A percentile compares a stretch with the other conserved stretches of the same genome.
phyloP scores from a whole-genome alignment of 169 alveolate genomes.

The Plasmodium vivax region DNA sequence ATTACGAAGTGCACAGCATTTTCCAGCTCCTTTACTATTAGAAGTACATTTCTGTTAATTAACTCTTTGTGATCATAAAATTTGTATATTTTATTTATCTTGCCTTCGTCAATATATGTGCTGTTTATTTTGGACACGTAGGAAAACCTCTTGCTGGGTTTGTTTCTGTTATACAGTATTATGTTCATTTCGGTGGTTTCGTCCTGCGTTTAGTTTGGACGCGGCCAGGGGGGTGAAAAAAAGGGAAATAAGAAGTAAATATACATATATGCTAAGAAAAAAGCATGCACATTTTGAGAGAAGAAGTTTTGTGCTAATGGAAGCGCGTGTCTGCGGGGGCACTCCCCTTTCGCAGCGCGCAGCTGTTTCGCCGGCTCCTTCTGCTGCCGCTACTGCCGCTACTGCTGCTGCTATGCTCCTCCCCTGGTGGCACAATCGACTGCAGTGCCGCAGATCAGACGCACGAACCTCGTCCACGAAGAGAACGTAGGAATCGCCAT shows the following conservation, averaged over 20 bases:
- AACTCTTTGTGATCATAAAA: slow-evolving; percentile 52
- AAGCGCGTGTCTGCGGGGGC: not conserved
- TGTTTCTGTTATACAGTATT: slow-evolving; percentile 18
- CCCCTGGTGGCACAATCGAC: not conserved
- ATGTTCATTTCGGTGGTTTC: slow-evolving; percentile 42
- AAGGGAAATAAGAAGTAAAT: not conserved
- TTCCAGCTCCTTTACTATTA: slow-evolving; percentile 53
- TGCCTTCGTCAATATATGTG: slow-evolving; percentile 54
- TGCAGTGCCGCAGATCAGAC: not conserved
- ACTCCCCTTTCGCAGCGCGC: not conserved
- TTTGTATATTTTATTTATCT: slow-evolving; percentile 27
- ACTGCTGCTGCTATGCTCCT: not conserved
- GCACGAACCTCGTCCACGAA: slow-evolving; percentile 36
- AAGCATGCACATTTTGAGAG: not conserved
- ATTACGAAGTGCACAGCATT: slow-evolving; percentile 22
- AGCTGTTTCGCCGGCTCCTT: not conserved
- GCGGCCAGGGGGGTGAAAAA: not conserved
- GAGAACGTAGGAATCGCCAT: slow-evolving; percentile 38
- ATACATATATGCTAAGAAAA: not conserved
- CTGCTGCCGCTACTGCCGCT: not conserved
- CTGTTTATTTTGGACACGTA: slow-evolving; percentile 50
- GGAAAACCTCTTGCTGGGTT: slow-evolving; percentile 24
- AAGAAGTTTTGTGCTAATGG: not conserved
- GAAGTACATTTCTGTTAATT: slow-evolving; percentile 43
- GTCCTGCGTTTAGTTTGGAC: not conserved